phyloP scores from a whole-genome alignment of 306 rosid species.

The Gastrolobium bilobum region DNA sequence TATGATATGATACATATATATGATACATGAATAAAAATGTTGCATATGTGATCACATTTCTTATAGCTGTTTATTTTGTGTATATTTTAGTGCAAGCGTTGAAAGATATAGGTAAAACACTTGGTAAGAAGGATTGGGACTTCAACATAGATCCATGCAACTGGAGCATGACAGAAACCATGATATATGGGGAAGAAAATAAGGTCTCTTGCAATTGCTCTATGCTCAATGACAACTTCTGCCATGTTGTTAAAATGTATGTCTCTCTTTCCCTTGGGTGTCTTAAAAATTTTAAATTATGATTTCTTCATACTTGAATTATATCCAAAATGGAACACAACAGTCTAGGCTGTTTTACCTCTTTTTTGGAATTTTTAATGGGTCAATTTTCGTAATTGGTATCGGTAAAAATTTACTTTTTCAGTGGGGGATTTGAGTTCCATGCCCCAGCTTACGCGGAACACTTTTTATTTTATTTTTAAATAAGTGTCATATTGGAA shows the following conservation, averaged over 20 bases:
- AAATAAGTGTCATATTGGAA: no score
- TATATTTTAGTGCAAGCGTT: conserved; percentile 48
- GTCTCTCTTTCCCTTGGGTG: neutral
- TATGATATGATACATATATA: neutral
- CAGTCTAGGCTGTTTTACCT: no score
- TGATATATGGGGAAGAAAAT: neutral
- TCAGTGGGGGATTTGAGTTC: no score
- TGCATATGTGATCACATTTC: neutral
- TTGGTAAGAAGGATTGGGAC: conserved; percentile 61
- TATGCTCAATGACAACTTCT: conserved; percentile 35
- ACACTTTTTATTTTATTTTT: no score
- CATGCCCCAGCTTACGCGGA: no score
- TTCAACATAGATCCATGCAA: conserved; percentile 57
- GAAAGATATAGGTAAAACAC: conserved; percentile 50
- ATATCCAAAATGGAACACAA: no score
- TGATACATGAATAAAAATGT: neutral
- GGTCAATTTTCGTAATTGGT: no score
- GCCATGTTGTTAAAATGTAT: conserved; percentile 66
- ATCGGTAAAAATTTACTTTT: no score
- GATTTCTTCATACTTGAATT: no score
- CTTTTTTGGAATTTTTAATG: no score
- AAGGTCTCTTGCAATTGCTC: conserved; percentile 51
- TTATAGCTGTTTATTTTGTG: neutral
- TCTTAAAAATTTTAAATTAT: neutral
- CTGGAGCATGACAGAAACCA: neutral